These are phyloP conservation scores for Celoporthe dispersa DNA, from an alignment of 2,329 filamentous ascomycete genomes.

Conservation along the genomic window DNA sequence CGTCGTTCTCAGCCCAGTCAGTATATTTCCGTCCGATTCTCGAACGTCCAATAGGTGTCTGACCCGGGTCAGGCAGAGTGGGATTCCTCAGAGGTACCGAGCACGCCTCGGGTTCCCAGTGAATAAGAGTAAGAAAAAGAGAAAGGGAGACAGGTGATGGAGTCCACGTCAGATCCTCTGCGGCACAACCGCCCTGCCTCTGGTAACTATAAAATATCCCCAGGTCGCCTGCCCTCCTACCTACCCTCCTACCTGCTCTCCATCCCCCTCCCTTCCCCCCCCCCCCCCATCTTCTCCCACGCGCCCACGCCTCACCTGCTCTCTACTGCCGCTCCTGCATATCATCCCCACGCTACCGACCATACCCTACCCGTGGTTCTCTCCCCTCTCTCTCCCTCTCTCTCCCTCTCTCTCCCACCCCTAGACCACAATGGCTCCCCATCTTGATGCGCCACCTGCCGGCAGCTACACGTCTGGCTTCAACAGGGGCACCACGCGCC, in stretches of 20 bases:
- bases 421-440: constrained; percentile 46
- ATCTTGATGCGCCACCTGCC: constrained; percentile 52
- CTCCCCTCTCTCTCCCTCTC: background rate
- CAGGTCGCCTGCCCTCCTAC: constrained; percentile 8
- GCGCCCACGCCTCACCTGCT: constrained; percentile 14
- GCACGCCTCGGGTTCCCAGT: constrained; percentile 10
- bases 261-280: constrained; percentile 9
- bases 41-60: constrained; percentile 17
- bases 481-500: constrained; percentile 42
- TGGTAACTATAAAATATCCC: constrained; percentile 22
- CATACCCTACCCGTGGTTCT: constrained; percentile 15
- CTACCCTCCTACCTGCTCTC: constrained; percentile 1
- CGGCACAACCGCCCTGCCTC: background rate
- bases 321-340: constrained; percentile 11
- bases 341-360: constrained; percentile 19
- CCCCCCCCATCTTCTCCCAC: constrained; percentile 7
- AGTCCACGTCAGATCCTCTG: constrained; percentile 17
- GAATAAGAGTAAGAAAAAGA: background rate
- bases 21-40: background rate
- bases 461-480: constrained; percentile 50
- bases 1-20: constrained; percentile 22
- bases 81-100: constrained; percentile 3
- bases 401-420: background rate
- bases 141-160: background rate
- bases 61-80: constrained; percentile 10